Conservation (phyloP, 2,329 filamentous ascomycete species). For the Alternaria viburni region DNA sequence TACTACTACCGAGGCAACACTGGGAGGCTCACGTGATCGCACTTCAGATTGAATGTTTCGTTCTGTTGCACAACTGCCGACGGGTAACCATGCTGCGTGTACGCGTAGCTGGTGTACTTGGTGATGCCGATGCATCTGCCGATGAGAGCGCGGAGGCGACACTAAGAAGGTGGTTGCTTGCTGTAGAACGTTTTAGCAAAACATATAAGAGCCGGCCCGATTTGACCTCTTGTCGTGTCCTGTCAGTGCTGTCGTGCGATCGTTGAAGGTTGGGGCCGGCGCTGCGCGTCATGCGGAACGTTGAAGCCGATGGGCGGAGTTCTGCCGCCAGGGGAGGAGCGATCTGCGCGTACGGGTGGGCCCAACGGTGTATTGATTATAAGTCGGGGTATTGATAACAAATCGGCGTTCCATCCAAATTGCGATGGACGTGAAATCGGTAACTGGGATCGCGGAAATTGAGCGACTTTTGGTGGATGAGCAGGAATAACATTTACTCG, state of each 20-base stretch:
- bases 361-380: background rate
- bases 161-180: background rate
- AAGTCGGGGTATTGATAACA: background rate
- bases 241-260: background rate
- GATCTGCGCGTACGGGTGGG: background rate
- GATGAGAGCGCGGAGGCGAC: background rate
- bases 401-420: background rate
- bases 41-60: background rate
- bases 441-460: background rate
- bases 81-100: background rate
- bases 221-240: background rate
- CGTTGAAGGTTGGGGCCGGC: background rate
- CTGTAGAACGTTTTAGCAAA: background rate
- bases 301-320: slow-evolving; percentile 3
- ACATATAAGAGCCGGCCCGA: background rate
- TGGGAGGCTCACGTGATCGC: background rate
- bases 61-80: slow-evolving; percentile 1
- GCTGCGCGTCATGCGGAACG: slow-evolving; percentile 8
- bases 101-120: background rate
- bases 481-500: background rate
- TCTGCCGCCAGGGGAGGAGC: background rate
- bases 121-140: slow-evolving; percentile 2
- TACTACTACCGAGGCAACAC: slow-evolving; percentile 1
- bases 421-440: background rate
- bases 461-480: background rate